Percentiles rank a stretch among this genome's conserved stretches.
phyloP scores from a whole-genome alignment of 2,329 filamentous ascomycete genomes.

The Fusarium stilboides region DNA sequence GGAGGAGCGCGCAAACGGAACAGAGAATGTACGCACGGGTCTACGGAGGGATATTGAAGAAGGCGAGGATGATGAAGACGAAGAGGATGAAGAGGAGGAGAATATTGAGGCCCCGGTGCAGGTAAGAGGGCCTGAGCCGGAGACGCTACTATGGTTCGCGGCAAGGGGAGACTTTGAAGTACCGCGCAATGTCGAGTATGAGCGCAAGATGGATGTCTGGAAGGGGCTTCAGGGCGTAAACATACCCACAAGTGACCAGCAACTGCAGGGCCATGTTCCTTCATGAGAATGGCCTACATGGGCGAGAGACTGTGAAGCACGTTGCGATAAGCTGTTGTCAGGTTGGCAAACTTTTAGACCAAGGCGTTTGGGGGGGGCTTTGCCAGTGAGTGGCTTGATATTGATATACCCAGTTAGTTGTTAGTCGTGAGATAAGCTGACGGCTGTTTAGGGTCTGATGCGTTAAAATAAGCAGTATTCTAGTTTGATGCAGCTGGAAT shows the following conservation, averaged over 20 bases:
- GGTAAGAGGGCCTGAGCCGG: constrained; percentile 59
- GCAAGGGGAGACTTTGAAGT: constrained; percentile 62
- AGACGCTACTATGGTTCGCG: constrained; percentile 64
- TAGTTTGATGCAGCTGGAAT: neutral
- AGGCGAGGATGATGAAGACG: constrained; percentile 69
- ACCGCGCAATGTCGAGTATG: constrained; percentile 62
- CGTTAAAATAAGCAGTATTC: constrained; percentile 4
- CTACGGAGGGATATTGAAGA: constrained; percentile 70
- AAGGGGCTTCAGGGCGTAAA: constrained; percentile 56
- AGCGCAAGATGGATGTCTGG: constrained; percentile 54
- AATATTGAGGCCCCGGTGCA: constrained; percentile 47
- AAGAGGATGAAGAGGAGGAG: constrained; percentile 62
- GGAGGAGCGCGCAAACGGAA: constrained; percentile 76
- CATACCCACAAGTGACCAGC: constrained; percentile 48
- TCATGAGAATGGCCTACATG: constrained; percentile 16
- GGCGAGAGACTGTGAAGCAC: neutral
- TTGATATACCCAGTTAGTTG: constrained; percentile 19
- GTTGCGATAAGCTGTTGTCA: neutral
- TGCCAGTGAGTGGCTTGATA: constrained; percentile 18
- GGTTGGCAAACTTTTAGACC: neutral
- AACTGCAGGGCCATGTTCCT: constrained; percentile 27
- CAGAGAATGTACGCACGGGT: constrained; percentile 81
- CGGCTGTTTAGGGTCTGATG: constrained; percentile 16
- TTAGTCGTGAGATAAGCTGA: constrained; percentile 32
- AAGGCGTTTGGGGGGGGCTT: constrained; percentile 1